These are phyloP conservation scores for Cerrena zonata DNA, from an alignment of 1,284 basidiomycete species.

Conservation along the genomic window DNA sequence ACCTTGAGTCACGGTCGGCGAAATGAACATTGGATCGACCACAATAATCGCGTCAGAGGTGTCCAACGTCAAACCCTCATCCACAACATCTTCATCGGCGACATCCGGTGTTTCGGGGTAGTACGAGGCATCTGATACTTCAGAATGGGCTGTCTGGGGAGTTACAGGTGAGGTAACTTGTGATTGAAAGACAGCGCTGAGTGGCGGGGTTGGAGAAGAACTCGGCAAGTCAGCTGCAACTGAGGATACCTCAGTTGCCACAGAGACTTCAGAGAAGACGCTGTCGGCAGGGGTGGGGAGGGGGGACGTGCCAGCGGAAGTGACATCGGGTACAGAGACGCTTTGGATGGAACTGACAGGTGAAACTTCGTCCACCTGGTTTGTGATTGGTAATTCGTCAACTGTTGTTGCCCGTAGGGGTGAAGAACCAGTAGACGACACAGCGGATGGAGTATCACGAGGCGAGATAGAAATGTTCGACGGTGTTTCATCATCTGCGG, in stretches of 20 bases:
- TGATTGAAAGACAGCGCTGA: constrained; percentile 12
- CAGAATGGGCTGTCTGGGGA: not conserved
- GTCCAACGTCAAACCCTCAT: constrained; percentile 13
- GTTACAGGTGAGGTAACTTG: not conserved
- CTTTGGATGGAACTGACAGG: not conserved
- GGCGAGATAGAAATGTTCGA: not conserved
- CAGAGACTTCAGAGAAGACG: not conserved
- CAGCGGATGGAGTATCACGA: not conserved
- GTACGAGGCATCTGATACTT: not conserved
- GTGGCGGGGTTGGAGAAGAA: not conserved
- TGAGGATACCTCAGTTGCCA: not conserved
- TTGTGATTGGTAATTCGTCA: not conserved
- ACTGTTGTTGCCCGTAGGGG: not conserved
- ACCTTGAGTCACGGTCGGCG: constrained; percentile 17
- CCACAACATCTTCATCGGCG: not conserved
- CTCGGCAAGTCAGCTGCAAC: constrained; percentile 6
- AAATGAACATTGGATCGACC: constrained; percentile 15
- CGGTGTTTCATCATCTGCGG: not conserved
- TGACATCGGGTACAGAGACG: not conserved
- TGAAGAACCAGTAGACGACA: not conserved
- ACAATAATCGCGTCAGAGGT: constrained; percentile 18
- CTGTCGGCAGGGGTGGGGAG: not conserved
- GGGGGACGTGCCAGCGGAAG: not conserved
- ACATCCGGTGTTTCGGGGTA: not conserved
- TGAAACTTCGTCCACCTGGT: not conserved